Evolutionary conservation across 768 basidiomycete species (phyloP), one percentile per base, ranked within the genome.

Genomic region (Xanthoconium purpureum): DNA sequence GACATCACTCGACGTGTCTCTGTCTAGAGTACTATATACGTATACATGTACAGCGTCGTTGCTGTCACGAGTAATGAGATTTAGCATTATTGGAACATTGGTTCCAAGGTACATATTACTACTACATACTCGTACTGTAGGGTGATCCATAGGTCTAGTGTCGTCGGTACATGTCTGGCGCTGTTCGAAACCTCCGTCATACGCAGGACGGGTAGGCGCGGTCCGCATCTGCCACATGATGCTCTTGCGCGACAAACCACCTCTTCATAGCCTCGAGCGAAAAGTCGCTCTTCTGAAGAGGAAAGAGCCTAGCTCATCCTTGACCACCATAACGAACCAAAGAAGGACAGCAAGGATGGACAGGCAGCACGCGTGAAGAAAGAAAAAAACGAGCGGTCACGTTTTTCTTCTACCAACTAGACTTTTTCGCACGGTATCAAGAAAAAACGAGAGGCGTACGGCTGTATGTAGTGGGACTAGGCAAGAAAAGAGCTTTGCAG

Each of bases 191-290:
- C 50, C 55, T 20, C 10, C 32, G 38, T 51, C 40, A 20, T 24
- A 20, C 46, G 20, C 9, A 11, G 30, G 36, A 10, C 7, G 29
- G 30, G 24, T 24, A 24, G 42, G 10, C 15, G 7, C 30, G 49
- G 50, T 59, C 43, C 52, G 40, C 54, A 36, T 46, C 24, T 33
- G 46, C 63, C 59, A 56, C 10, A 15, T 53, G 28, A 20, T 32
- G 18, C 43, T 68, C 58, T 70, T 60, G 63, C 62, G 60, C 36
- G 68, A 59, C 59, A 70, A 69, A 70, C 68, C 67, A 69, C 66
- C 68, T 59, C 67, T 55, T 67, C 63, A 20, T 55, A 53, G 59
- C 68, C 68, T 67, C 43, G 63, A 57, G 68, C 59, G 43, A 35
- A 20, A 37, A 9, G 5, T 6, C 37, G 56, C 63, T 49, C 67